phyloP scores from a whole-genome alignment of 163 green algal genomes.

The Trebouxia gelatinosa region DNA sequence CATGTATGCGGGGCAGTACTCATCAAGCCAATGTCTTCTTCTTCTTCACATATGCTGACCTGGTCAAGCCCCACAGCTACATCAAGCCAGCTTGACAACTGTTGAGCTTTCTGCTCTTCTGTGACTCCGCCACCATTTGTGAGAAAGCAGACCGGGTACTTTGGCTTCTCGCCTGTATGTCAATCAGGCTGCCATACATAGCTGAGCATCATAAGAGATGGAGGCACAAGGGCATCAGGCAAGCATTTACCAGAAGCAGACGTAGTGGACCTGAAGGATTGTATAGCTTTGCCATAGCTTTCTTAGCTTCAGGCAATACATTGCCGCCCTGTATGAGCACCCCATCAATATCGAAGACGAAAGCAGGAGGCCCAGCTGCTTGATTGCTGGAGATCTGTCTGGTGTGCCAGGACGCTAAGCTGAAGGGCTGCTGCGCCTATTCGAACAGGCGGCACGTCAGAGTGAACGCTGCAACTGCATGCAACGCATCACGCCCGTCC shows the following conservation, averaged over 20 bases:
- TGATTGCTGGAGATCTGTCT: not conserved
- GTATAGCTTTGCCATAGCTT: constrained; percentile 51
- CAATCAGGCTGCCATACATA: not conserved
- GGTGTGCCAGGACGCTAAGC: not conserved
- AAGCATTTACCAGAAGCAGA: not conserved
- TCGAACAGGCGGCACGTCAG: no score
- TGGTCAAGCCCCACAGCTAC: constrained; percentile 56
- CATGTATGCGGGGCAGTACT: no score
- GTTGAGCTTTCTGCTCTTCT: constrained; percentile 66
- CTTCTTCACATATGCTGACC: no score
- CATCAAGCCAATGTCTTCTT: no score
- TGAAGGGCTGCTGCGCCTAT: not conserved
- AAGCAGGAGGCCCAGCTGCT: constrained; percentile 39
- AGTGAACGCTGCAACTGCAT: no score
- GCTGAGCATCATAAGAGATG: no score
- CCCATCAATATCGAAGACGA: constrained; percentile 81
- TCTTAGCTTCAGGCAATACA: constrained; percentile 53
- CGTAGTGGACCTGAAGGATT: not conserved
- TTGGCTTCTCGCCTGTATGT: constrained; percentile 28
- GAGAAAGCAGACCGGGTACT: constrained; percentile 69
- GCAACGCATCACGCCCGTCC: no score
- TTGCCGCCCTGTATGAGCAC: constrained; percentile 69
- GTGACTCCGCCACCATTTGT: constrained; percentile 82
- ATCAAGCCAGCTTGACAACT: constrained; percentile 64
- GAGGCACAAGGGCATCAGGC: no score